Evolutionary conservation across 2,329 filamentous ascomycete genomes (phyloP).

Genomic region (Alternaria sp.): DNA sequence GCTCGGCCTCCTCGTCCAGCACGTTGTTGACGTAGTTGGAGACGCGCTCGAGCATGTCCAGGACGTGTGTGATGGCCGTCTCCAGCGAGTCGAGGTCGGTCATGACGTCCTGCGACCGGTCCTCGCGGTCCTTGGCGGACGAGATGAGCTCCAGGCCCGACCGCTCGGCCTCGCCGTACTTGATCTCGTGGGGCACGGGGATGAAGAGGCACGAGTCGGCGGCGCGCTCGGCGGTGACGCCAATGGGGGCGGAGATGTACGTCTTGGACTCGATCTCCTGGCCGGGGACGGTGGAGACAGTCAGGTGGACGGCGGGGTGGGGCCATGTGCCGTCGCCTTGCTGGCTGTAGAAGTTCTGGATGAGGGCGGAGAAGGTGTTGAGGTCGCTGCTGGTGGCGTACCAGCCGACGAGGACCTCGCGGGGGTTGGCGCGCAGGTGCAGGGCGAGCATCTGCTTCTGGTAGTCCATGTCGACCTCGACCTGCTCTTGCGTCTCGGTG

Average conservation of each 20-base stretch:
- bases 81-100: conserved; percentile 91
- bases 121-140: conserved; percentile 78
- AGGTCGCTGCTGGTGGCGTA: conserved; percentile 97
- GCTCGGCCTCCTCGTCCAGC: conserved; percentile 88
- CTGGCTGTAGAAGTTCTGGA: conserved; percentile 99
- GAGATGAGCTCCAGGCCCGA: conserved; percentile 83
- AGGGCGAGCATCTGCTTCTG: conserved; percentile 99
- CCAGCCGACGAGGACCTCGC: conserved; percentile 95
- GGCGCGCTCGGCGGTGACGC: conserved; percentile 91
- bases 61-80: conserved; percentile 82
- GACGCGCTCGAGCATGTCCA: conserved; percentile 88
- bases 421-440: conserved; percentile 90
- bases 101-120: conserved; percentile 73
- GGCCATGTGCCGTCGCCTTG: conserved; percentile 97
- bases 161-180: conserved; percentile 81
- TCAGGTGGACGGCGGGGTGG: conserved; percentile 96
- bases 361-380: conserved; percentile 97
- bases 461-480: conserved; percentile 99
- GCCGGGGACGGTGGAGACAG: conserved; percentile 87
- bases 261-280: conserved; percentile 87
- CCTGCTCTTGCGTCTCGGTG: conserved; percentile 97
- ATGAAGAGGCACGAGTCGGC: conserved; percentile 98
- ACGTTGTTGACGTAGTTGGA: conserved; percentile 92
- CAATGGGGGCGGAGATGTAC: conserved; percentile 95
- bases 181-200: conserved; percentile 92